Evolutionary conservation across 257 asterid genomes (phyloP).

Genomic region (Thymus quinquecostatus): DNA sequence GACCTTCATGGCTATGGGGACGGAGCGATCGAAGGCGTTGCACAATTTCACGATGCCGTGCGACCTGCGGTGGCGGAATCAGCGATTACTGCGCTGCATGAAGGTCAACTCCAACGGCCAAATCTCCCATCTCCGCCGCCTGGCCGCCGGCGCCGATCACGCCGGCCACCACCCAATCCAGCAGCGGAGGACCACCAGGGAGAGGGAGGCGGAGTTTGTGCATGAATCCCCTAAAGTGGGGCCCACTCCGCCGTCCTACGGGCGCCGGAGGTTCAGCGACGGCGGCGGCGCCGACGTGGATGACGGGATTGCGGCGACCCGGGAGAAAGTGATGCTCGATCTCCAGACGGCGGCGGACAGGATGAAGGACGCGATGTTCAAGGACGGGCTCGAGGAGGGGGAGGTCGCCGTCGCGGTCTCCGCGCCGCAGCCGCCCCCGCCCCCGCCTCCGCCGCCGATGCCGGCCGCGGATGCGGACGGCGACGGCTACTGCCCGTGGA

Average conservation of each 20-base stretch:
- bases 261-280: slow-evolving; percentile 34
- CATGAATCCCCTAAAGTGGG: slow-evolving; percentile 37
- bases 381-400: slow-evolving; percentile 53
- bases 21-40: slow-evolving; percentile 57
- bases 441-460: slow-evolving; percentile 34
- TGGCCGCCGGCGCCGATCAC: slow-evolving; percentile 30
- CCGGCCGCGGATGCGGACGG: slow-evolving; percentile 35
- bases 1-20: slow-evolving; percentile 53
- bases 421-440: slow-evolving; percentile 33
- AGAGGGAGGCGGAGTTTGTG: slow-evolving; percentile 26
- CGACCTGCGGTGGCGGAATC: slow-evolving; percentile 58
- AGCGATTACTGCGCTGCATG: slow-evolving; percentile 55
- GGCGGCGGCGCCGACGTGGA: slow-evolving; percentile 23
- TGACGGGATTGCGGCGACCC: slow-evolving; percentile 65
- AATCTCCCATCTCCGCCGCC: slow-evolving; percentile 43
- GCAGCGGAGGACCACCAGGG: slow-evolving; percentile 45
- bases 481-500: slow-evolving; percentile 62
- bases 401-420: slow-evolving; percentile 38
- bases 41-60: slow-evolving; percentile 67
- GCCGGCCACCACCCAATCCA: slow-evolving; percentile 41
- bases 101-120: slow-evolving; percentile 53
- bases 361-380: slow-evolving; percentile 70
- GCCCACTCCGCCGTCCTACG: slow-evolving; percentile 33
- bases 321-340: slow-evolving; percentile 83
- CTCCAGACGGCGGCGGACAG: slow-evolving; percentile 79